Evolutionary conservation across 345 rosid genomes (phyloP), one percentile per base, ranked within the genome.

Genomic region (Trapa bicornis): DNA sequence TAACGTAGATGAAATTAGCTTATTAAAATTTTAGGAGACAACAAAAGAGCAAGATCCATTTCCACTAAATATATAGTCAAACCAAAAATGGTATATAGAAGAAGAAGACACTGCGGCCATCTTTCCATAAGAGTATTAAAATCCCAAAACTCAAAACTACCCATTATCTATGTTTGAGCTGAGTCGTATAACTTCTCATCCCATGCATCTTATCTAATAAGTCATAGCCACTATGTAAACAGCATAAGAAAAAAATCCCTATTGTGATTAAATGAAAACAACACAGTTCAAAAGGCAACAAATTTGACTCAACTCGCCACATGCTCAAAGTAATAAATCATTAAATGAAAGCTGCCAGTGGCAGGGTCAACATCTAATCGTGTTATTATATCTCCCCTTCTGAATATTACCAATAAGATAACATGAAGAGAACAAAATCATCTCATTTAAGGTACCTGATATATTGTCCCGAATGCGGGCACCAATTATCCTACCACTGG

Each of bases 401-500:
- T 1, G 33, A n/a, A 3, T n/a, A 22, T 54, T 54, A 1, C 6
- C 32, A 54, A 54, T 1, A 11, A n/a, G 15, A 58, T 35, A 10
- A 12, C 63, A 32, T 38, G 66, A 8, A 45, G 47, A 32, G 32
- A 53, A 47, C 41, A 11, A 61, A 66, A 67, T 41, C 58, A 37
- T 15, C 14, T 36, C 68, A 50, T 58, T 62, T 15, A 53, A 17
- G 7, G n/a, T 78, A 93, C 99, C 96, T 74, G 96, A 79, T 50
- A 94, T 54, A 77, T 82, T 94, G 83, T 94, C 85, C 64, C 91
- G 89, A 79, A 94, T 81, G 43, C 85, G 75, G n/a, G 99, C 96
- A 73, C 97, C 99, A 72, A 86, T 70, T 22, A 94, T 73, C 74
- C 84, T 79, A 66, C 75, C 76, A 53, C 75, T 71, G 66, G 71